Base-by-base conservation (phyloP, 352 stramenopile genomes). In the Pythium volutum region DNA sequence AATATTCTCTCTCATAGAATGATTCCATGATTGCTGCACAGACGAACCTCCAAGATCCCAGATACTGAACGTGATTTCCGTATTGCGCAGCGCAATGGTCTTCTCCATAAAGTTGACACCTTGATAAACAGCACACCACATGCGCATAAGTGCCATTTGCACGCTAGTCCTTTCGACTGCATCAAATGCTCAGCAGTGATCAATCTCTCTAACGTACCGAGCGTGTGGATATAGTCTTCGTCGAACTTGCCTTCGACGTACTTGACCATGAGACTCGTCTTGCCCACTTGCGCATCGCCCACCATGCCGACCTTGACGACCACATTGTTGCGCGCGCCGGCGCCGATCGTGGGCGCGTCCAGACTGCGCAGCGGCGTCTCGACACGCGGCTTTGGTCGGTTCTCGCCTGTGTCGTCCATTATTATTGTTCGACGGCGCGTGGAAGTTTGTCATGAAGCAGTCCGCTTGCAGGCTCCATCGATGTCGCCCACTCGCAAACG, bases 31-130 rank as follows among this genome's bases (percentile, higher is more conserved):
- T 31, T 3, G 16, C 10, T n/a, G n/a, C n/a, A n/a, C 43, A n/a
- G 12, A 61, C 71, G 23, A 55, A 85, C 75, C 93, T 12, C 92
- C 93, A 27, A 98, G 70, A 61, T 98, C 93, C 93, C 93, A 98
- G 59, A 98, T 98, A 60, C 87, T 97, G 67, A 98, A 98, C 29
- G 91, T 98, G 59, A 98, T 97, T 73, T 98, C 89, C 15, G 92
- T 97, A 58, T 98, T 97, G 36, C 91, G 84, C 50, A 98, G 66
- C 38, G 88, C 93, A 55, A 98, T 97, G 3, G 87, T 97, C 70
- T 98, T 98, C 71, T 98, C 93, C 92, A 98, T 97, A 62, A 98
- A 98, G 64, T 98, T 98, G 12, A 98, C 93, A 42, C 93, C 89
- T 93, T 59, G 8, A 50, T 50, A n/a, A n/a, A n/a, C 25, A 12